Base-by-base conservation (phyloP, 352 stramenopile species). In the Halophytophthora batemanensis region DNA sequence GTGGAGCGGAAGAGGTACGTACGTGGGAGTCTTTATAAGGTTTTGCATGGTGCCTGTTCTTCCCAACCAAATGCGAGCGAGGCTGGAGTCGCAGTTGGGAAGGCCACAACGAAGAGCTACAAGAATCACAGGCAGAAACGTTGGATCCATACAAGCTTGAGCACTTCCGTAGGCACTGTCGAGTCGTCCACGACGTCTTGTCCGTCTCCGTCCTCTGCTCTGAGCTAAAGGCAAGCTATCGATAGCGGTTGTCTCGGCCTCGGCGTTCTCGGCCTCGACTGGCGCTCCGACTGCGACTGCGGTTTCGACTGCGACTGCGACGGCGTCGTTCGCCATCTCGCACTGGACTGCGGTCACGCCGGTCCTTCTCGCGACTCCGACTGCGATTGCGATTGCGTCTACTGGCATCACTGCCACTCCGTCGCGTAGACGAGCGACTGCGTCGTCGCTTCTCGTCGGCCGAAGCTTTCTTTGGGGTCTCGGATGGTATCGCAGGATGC, bases 301-400 rank as follows among this genome's bases (percentile, higher is more conserved):
- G 66, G 8, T 8, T 4, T 31, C 25, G 25, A 10, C 25, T 31
- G 25, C 4, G n/a, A 53, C 61, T 74, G 3, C 62, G 65, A 39
- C 47, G 61, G 19, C 54, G 58, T 37, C 68, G 64, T 4, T 74
- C 66, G n/a, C 52, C 47, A 41, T 61, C 60, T 36, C 53, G 46
- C 43, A 45, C 42, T 31, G 62, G 53, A 37, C 45, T 68, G 17
- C 46, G 53, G 28, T 71, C 33, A 36, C 59, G 25, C 71, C 64
- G 41, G 53, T 71, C 19, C 42, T 44, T 56, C 47, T 61, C 46
- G n/a, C 38, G 34, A 51, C 50, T 68, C 36, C 59, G 42, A 25
- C 50, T 61, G 19, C 50, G 56, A n/a, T 40, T 42, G n/a, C 60
- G 59, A 43, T 53, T 66, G 21, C 53, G 53, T n/a, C 23, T 31